A percentile compares a stretch with the other conserved stretches of the same genome.
phyloP scores from a whole-genome alignment of 495 filamentous ascomycete species.

The Aspergillus mulundensis region DNA sequence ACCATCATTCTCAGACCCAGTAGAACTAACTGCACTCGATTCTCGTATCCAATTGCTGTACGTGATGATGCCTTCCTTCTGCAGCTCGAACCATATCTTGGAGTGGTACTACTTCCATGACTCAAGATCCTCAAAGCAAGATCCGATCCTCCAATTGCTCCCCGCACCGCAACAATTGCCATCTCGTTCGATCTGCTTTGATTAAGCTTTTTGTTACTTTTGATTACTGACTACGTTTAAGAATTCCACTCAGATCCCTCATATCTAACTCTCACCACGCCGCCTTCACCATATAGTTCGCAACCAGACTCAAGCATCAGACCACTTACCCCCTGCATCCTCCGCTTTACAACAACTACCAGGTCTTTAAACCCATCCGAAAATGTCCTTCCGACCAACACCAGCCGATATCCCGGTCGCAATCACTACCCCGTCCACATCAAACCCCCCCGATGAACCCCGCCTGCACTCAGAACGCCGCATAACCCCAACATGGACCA shows the following conservation, averaged over 20 bases:
- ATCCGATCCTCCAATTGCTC: background rate
- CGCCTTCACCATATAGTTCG: too few species aligned
- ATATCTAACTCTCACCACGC: too few species aligned
- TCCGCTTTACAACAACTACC: too few species aligned
- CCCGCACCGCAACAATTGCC: background rate
- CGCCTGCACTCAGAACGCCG: slow-evolving; percentile 78
- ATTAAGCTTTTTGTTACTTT: background rate
- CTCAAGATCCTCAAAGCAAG: too few species aligned
- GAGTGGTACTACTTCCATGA: background rate
- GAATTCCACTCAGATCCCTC: background rate
- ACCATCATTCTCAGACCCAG: background rate
- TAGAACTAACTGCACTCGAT: too few species aligned
- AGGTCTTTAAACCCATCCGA: too few species aligned
- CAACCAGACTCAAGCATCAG: background rate
- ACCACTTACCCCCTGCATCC: too few species aligned
- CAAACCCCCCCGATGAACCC: slow-evolving; percentile 63
- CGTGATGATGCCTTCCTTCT: background rate
- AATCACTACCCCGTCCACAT: slow-evolving; percentile 65
- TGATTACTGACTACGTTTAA: background rate
- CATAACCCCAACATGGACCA: slow-evolving; percentile 88
- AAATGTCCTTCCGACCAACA: slow-evolving; percentile 48
- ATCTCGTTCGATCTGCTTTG: background rate
- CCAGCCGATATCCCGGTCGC: slow-evolving; percentile 80
- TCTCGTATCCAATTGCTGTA: background rate
- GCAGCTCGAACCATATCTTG: background rate